These are phyloP conservation scores for Capronia coronata DNA, from an alignment of 2,329 filamentous ascomycete species.

Conservation along the genomic window DNA sequence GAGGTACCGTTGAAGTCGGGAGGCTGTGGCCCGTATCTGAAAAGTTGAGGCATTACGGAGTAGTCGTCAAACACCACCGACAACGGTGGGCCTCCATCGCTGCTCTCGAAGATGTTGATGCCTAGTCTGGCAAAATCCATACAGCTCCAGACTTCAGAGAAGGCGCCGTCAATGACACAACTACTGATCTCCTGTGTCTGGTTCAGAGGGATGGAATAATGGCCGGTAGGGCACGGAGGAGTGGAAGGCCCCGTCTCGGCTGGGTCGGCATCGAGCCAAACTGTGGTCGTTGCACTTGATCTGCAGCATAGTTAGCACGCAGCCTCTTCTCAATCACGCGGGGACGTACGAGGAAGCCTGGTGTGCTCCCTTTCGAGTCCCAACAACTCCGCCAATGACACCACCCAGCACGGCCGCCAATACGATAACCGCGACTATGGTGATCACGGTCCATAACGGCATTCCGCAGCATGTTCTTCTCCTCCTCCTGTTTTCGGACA, in stretches of 20 bases:
- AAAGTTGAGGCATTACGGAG: slow-evolving; percentile 33
- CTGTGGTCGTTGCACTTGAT: slow-evolving; percentile 41
- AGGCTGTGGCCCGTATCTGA: slow-evolving; percentile 58
- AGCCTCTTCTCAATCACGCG: neutral
- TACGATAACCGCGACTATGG: slow-evolving; percentile 43
- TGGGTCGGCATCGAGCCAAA: slow-evolving; percentile 46
- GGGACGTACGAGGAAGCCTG: slow-evolving; percentile 27
- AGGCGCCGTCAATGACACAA: slow-evolving; percentile 44
- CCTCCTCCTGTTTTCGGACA: slow-evolving; percentile 39
- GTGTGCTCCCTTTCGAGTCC: slow-evolving; percentile 34
- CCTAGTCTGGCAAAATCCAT: slow-evolving; percentile 33
- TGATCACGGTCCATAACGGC: slow-evolving; percentile 46
- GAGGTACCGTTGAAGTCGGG: slow-evolving; percentile 42
- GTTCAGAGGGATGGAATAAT: slow-evolving; percentile 44
- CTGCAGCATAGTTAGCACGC: slow-evolving; percentile 6
- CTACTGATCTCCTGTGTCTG: slow-evolving; percentile 43
- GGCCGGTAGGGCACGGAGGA: slow-evolving; percentile 40
- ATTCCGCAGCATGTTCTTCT: slow-evolving; percentile 44
- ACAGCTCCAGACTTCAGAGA: slow-evolving; percentile 49
- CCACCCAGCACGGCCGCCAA: slow-evolving; percentile 48
- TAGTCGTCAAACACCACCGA: slow-evolving; percentile 38
- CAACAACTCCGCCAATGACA: slow-evolving; percentile 49
- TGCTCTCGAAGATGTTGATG: slow-evolving; percentile 31
- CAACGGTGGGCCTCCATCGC: slow-evolving; percentile 28
- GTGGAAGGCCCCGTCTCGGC: slow-evolving; percentile 44